phyloP scores from a whole-genome alignment of 306 rosid species.

The Senna tora region DNA sequence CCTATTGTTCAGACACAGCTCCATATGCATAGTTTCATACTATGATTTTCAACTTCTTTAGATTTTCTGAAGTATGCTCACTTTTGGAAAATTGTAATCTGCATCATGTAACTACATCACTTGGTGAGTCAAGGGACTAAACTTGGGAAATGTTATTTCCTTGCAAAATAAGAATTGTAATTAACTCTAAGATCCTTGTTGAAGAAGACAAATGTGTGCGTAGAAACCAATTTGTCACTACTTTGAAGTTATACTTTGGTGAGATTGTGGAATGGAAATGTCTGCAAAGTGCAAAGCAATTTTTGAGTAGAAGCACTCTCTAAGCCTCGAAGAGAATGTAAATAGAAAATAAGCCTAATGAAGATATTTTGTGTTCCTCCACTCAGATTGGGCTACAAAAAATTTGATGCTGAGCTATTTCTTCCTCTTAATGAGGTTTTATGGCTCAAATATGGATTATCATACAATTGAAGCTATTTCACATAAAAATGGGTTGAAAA shows the following conservation, averaged over 20 bases:
- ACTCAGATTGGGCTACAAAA: slow-evolving; percentile 34
- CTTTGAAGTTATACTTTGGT: no score
- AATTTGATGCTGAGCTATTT: neutral
- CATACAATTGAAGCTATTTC: neutral
- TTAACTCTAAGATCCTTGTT: no score
- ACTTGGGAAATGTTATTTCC: no score
- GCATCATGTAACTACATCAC: neutral
- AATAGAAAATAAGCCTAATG: neutral
- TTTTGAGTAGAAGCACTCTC: neutral
- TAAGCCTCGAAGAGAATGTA: neutral
- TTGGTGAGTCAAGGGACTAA: no score
- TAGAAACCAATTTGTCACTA: no score
- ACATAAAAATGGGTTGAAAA: no score
- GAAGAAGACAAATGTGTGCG: no score
- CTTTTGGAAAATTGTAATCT: neutral
- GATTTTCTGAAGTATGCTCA: neutral
- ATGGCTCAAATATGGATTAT: neutral
- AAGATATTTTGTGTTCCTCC: neutral
- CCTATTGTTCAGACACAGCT: neutral
- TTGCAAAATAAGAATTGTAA: no score
- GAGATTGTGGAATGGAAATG: no score
- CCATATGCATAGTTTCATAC: neutral
- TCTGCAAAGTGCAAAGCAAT: no score
- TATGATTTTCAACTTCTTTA: no score
- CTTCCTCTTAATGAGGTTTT: neutral